Conservation (phyloP, 1,284 basidiomycete species). For the Erythrobasidium hasegawianum region DNA sequence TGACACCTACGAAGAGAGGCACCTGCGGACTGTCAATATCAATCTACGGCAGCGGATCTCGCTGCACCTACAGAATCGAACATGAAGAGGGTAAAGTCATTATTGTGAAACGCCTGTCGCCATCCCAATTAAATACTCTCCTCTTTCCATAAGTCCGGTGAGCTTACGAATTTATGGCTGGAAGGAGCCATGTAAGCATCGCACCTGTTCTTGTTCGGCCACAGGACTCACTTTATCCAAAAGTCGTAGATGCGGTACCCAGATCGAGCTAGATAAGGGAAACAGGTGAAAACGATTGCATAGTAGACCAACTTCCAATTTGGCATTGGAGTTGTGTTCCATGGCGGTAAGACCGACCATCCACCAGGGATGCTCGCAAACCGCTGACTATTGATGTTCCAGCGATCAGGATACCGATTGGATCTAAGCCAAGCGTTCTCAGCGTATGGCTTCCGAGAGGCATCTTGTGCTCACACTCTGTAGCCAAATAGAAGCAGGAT, state of each 20-base stretch:
- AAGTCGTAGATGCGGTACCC: constrained; percentile 1
- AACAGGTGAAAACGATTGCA: background rate
- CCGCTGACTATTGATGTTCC: background rate
- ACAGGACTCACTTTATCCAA: background rate
- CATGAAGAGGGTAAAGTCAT: background rate
- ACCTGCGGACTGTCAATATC: background rate
- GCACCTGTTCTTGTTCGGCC: no score
- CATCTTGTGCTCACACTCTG: background rate
- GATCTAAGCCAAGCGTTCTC: no score
- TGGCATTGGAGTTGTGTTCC: background rate
- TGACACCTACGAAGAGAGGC: background rate
- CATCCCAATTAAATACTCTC: no score
- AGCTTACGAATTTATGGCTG: no score
- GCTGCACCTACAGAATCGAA: background rate
- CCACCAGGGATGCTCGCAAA: background rate
- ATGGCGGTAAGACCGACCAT: background rate
- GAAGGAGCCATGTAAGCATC: no score
- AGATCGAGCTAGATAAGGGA: background rate
- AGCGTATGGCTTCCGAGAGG: no score
- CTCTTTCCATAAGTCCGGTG: no score
- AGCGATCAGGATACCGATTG: background rate
- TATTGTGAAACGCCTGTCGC: constrained; percentile 1
- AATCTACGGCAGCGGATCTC: background rate
- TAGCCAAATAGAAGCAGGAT: background rate
- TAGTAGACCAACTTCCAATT: constrained; percentile 1